These are phyloP conservation scores for Ustilago bromivora DNA, from an alignment of 1,284 basidiomycete species.

Conservation along the genomic window DNA sequence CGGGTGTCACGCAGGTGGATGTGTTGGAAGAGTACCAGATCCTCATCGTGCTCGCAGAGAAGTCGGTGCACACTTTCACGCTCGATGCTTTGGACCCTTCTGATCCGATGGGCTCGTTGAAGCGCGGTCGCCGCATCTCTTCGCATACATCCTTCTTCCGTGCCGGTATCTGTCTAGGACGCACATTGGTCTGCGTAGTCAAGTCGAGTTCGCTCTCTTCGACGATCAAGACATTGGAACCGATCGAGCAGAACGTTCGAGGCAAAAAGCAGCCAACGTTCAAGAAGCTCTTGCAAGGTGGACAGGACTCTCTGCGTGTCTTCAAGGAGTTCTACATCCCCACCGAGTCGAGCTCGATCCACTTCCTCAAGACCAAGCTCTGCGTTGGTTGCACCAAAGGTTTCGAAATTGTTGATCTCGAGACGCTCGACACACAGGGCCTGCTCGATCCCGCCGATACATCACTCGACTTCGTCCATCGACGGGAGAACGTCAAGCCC, in stretches of 20 bases:
- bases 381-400: slow-evolving; percentile 97
- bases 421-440: slow-evolving; percentile 96
- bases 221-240: slow-evolving; percentile 97
- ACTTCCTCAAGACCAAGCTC: slow-evolving; percentile 96
- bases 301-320: slow-evolving; percentile 91
- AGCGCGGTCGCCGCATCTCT: slow-evolving; percentile 93
- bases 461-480: slow-evolving; percentile 92
- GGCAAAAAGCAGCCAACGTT: slow-evolving; percentile 83
- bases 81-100: slow-evolving; percentile 90
- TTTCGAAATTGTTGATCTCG: slow-evolving; percentile 99
- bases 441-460: slow-evolving; percentile 92
- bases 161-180: slow-evolving; percentile 89
- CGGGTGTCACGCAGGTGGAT: slow-evolving; percentile 94
- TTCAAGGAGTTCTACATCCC: slow-evolving; percentile 99
- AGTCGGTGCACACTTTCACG: slow-evolving; percentile 95
- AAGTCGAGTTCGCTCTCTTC: slow-evolving; percentile 94
- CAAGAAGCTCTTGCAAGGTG: slow-evolving; percentile 90
- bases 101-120: slow-evolving; percentile 89
- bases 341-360: slow-evolving; percentile 93
- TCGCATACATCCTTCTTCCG: slow-evolving; percentile 99
- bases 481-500: slow-evolving; percentile 87
- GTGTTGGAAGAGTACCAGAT: slow-evolving; percentile 96
- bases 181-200: slow-evolving; percentile 96
- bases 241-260: slow-evolving; percentile 88
- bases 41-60: slow-evolving; percentile 87